Evolutionary conservation across 768 basidiomycete genomes (phyloP), one percentile per base, ranked within the genome.

Genomic region (Lentinula aciculospora): DNA sequence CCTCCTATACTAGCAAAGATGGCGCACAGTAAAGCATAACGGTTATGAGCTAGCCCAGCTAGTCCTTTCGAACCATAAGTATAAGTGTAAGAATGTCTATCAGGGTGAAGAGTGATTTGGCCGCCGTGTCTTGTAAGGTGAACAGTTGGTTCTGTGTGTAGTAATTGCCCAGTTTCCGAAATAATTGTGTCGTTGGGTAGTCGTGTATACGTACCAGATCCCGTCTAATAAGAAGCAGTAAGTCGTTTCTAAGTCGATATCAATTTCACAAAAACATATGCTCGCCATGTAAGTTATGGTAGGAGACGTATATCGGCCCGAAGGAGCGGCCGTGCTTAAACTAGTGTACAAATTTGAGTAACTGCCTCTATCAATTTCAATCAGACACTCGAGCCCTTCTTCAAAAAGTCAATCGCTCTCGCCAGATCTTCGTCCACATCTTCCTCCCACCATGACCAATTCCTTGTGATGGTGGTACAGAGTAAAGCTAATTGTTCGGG

Each of bases 31-130:
- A 86, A 69, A 3, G 84, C 80, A 62, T 85, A 88, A 57, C 75
- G 77, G 66, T 90, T 92, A 60, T 78, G 79, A 46, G 78, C 65
- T 15, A 92, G 74, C 9, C 90, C 89, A 2, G 74, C 63, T 9
- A 90, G 62, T 1, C 89, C 89, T n/a, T 69, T 72, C 1, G 89
- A 88, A 5, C 89, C 89, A 64, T 91, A 92, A 10, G 79, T 76
- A 65, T 89, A 92, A 27, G 79, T 80, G 65, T 89, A 89, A 1
- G 73, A 65, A 29, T 66, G 66, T 6, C 71, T 72, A 57, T 77
- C 73, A 3, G 66, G 44, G 34, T 72, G 62, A 13, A 78, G 55
- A 0, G 66, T 69, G 53, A 80, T 31, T 29, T 39, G 39, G 51
- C 58, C 56, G 28, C 55, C 55, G 31, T 46, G 55, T 21, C 44